A percentile compares a stretch with the other conserved stretches of the same genome.
These are phyloP conservation scores for Coprinopsis sp. DNA, from an alignment of 768 basidiomycete genomes.

Conservation along the genomic window DNA sequence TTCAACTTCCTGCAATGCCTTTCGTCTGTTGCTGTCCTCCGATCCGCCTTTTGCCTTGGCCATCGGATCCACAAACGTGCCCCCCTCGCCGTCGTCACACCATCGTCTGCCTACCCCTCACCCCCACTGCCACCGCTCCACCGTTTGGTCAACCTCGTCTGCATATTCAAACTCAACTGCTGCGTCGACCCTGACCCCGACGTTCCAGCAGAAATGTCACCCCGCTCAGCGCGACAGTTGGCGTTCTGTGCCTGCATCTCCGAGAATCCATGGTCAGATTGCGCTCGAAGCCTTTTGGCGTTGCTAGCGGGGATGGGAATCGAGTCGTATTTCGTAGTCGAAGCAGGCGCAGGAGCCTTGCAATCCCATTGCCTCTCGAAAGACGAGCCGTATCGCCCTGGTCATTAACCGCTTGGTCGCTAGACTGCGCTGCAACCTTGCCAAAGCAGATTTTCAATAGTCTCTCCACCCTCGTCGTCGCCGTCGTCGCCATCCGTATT, in stretches of 20 bases:
- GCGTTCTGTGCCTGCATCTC: slow-evolving; percentile 23
- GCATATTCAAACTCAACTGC: slow-evolving; percentile 32
- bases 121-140: slow-evolving; percentile 14
- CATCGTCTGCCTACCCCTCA: background rate
- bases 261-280: slow-evolving; percentile 53
- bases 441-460: slow-evolving; percentile 52
- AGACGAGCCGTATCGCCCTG: background rate
- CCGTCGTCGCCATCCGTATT: slow-evolving; percentile 21
- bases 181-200: slow-evolving; percentile 18
- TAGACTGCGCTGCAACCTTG: slow-evolving; percentile 21
- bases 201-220: too few species aligned
- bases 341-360: background rate
- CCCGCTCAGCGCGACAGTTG: too few species aligned
- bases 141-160: slow-evolving; percentile 39
- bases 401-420: slow-evolving; percentile 11
- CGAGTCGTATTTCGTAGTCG: slow-evolving; percentile 18
- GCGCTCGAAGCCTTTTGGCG: slow-evolving; percentile 47
- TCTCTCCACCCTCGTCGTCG: slow-evolving; percentile 44
- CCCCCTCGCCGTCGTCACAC: slow-evolving; percentile 20
- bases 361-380: background rate
- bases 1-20: too few species aligned
- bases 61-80: slow-evolving; percentile 78
- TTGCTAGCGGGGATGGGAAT: too few species aligned
- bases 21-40: too few species aligned
- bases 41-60: too few species aligned